phyloP scores from a whole-genome alignment of 306 rosid genomes.

The Vigna nakashimae region DNA sequence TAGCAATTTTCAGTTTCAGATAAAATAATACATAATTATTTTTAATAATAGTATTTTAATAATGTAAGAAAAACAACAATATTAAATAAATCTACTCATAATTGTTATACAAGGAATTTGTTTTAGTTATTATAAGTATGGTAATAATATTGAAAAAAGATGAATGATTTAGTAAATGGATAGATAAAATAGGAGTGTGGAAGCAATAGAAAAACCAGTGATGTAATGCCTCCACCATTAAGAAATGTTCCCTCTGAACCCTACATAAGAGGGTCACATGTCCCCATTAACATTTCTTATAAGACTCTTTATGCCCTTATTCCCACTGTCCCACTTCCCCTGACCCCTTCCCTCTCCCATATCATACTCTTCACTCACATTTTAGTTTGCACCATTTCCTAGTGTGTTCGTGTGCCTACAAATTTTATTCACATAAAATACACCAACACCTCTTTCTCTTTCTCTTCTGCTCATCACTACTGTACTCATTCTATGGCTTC shows the following conservation, averaged over 20 bases:
- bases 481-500: conserved; percentile 50
- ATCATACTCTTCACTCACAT: conserved; percentile 38
- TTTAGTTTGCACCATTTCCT: conserved; percentile 69
- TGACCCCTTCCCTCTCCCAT: conserved; percentile 25
- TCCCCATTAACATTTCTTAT: conserved; percentile 62
- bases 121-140: no score
- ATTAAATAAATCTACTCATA: no score
- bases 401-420: conserved; percentile 78
- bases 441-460: neutral
- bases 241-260: conserved; percentile 71
- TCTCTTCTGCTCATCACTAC: neutral
- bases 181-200: neutral
- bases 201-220: conserved; percentile 42
- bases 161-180: neutral
- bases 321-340: conserved; percentile 57
- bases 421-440: conserved; percentile 43
- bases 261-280: conserved; percentile 68
- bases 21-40: no score
- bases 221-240: conserved; percentile 56
- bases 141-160: no score
- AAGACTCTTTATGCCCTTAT: conserved; percentile 52
- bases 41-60: no score
- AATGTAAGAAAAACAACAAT: no score
- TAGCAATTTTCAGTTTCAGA: no score
- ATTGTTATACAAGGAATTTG: no score